phyloP scores from a whole-genome alignment of 164 flowering plant genomes.

The Houttuynia cordata region DNA sequence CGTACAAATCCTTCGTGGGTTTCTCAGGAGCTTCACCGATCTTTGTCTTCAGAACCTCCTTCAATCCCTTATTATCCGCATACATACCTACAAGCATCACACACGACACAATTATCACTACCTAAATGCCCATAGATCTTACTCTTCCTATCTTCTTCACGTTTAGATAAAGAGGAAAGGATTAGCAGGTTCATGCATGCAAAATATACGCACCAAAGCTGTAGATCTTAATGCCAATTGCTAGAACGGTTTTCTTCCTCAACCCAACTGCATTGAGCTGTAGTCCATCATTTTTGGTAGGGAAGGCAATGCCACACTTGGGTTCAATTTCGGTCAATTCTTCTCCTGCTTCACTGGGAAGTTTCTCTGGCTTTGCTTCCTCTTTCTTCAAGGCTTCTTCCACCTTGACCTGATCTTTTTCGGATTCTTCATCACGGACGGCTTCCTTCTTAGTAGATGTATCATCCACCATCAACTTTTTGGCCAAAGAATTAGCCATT shows the following conservation, averaged over 20 bases:
- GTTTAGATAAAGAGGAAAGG: neutral
- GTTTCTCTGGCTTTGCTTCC: neutral
- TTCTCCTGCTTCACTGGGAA: neutral
- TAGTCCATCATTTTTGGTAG: conserved; percentile 39
- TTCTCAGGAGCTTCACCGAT: conserved; percentile 36
- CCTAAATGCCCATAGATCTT: too few relatives aligned
- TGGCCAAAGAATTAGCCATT: too few relatives aligned
- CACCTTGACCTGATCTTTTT: neutral
- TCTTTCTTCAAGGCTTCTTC: neutral
- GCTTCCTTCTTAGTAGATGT: neutral
- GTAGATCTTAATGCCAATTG: conserved; percentile 44
- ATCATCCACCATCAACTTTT: too few relatives aligned
- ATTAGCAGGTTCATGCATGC: neutral
- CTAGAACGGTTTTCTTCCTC: conserved; percentile 50
- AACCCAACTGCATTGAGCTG: conserved; percentile 34
- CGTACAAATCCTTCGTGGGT: conserved; percentile 49
- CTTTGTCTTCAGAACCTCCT: conserved; percentile 32
- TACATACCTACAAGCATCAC: conserved; percentile 32
- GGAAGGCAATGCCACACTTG: conserved; percentile 51
- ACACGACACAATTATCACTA: neutral
- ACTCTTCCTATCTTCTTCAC: neutral
- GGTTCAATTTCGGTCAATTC: conserved; percentile 29
- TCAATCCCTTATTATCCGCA: conserved; percentile 40
- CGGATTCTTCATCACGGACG: neutral
- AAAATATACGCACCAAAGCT: conserved; percentile 39